Conservation (phyloP, 108 stramenopile genomes). For the Parmales sp. region DNA sequence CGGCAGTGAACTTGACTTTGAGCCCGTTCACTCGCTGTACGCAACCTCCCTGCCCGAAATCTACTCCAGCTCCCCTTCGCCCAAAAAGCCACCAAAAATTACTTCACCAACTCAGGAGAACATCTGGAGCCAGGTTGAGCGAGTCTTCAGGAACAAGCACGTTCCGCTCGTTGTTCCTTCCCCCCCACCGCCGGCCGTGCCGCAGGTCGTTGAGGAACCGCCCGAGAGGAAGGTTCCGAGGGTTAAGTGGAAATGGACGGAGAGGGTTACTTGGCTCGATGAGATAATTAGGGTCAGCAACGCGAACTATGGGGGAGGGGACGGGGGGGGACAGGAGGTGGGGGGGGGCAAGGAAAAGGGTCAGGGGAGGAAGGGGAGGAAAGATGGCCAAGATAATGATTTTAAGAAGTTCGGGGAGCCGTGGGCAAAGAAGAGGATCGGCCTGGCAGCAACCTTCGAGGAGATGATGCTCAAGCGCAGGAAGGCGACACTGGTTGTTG, state of each 20-base stretch:
- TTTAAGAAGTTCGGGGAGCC: too few species aligned
- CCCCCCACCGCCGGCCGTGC: background rate
- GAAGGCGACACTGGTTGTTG: too few species aligned
- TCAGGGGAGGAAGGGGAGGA: too few species aligned
- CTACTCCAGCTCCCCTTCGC: background rate
- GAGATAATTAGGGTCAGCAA: background rate
- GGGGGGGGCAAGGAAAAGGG: too few species aligned
- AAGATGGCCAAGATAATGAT: too few species aligned
- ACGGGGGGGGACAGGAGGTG: too few species aligned
- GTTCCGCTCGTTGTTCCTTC: background rate
- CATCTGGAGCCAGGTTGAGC: background rate
- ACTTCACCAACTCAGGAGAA: conserved; percentile 1
- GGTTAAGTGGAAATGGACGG: background rate
- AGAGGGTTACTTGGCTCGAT: conserved; percentile 8
- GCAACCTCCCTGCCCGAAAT: background rate
- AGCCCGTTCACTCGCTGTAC: background rate
- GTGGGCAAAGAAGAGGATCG: too few species aligned
- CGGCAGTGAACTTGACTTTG: background rate
- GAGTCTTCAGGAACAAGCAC: conserved; percentile 4
- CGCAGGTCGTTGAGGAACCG: background rate
- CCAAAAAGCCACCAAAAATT: background rate
- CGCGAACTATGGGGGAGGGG: background rate
- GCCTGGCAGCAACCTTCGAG: too few species aligned
- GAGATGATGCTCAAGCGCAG: too few species aligned
- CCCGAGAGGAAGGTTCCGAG: background rate